These are phyloP conservation scores for Galerina sulciceps DNA, from an alignment of 768 basidiomycete genomes.

Conservation along the genomic window DNA sequence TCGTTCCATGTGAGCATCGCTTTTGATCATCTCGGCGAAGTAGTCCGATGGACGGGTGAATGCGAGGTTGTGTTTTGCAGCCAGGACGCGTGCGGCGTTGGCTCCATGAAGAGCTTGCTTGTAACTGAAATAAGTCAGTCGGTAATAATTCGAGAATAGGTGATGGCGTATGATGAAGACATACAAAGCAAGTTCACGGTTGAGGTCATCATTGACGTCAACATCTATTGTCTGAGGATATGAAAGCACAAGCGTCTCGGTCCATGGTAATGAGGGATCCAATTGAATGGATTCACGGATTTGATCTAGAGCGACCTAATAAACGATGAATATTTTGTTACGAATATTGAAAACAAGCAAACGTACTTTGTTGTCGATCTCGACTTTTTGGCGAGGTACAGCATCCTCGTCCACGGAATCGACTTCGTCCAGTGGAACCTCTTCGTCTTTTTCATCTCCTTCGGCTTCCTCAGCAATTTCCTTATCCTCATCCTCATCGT, in stretches of 20 bases:
- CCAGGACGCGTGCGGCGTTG: slow-evolving; percentile 75
- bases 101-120: slow-evolving; percentile 91
- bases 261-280: slow-evolving; percentile 79
- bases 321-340: neutral
- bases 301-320: slow-evolving; percentile 75
- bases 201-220: slow-evolving; percentile 86
- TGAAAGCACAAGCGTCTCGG: slow-evolving; percentile 75
- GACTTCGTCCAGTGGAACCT: slow-evolving; percentile 68
- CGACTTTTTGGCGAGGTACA: slow-evolving; percentile 81
- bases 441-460: slow-evolving; percentile 37
- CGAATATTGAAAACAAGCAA: neutral
- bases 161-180: slow-evolving; percentile 30
- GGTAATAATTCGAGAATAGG: neutral
- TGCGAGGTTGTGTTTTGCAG: slow-evolving; percentile 76
- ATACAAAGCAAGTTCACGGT: slow-evolving; percentile 95
- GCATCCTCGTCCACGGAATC: slow-evolving; percentile 80
- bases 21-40: slow-evolving; percentile 99
- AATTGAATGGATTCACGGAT: slow-evolving; percentile 80
- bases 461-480: slow-evolving; percentile 33
- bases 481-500: slow-evolving; percentile 37
- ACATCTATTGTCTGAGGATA: slow-evolving; percentile 77
- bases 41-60: slow-evolving; percentile 94
- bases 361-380: slow-evolving; percentile 80
- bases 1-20: slow-evolving; percentile 96
- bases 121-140: slow-evolving; percentile 59